These are phyloP conservation scores for Orbilia oligospora DNA, from an alignment of 2,329 filamentous ascomycete species.

Conservation along the genomic window DNA sequence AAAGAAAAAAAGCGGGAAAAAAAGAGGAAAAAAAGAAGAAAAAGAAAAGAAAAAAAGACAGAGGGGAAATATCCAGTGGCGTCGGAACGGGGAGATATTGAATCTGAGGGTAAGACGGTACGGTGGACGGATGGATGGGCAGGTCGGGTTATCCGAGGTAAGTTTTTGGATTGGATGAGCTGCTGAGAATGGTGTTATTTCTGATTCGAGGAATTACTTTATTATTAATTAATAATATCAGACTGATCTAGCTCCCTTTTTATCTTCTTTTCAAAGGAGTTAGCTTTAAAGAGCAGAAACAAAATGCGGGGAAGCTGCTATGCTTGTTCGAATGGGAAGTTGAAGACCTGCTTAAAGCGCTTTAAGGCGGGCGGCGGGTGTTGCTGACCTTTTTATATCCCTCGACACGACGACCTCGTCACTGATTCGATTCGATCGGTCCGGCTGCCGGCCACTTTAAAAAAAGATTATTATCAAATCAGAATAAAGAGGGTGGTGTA, in stretches of 20 bases:
- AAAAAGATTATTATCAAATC: neutral
- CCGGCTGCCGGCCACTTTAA: constrained; percentile 20
- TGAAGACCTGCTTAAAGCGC: constrained; percentile 41
- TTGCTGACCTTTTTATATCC: constrained; percentile 8
- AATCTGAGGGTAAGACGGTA: neutral
- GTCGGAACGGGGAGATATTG: constrained; percentile 25
- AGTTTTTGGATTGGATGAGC: neutral
- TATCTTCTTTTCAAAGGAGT: too few relatives aligned
- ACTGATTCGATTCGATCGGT: too few relatives aligned
- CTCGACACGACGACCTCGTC: too few relatives aligned
- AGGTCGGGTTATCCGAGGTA: constrained; percentile 57
- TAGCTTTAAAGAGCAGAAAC: neutral
- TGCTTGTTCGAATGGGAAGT: neutral
- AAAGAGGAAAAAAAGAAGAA: neutral
- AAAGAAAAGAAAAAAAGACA: neutral
- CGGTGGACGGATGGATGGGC: constrained; percentile 40
- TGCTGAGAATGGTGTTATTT: constrained; percentile 4
- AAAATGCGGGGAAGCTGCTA: constrained; percentile 48
- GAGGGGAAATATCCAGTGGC: constrained; percentile 2
- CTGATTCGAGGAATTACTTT: neutral
- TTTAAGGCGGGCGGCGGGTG: constrained; percentile 11
- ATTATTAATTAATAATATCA: neutral
- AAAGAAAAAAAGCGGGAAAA: constrained; percentile 6
- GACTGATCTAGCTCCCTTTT: neutral
- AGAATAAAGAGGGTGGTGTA: too few relatives aligned